Evolutionary conservation across 495 filamentous ascomycete genomes (phyloP).

Genomic region (Penicillium odoratum): DNA sequence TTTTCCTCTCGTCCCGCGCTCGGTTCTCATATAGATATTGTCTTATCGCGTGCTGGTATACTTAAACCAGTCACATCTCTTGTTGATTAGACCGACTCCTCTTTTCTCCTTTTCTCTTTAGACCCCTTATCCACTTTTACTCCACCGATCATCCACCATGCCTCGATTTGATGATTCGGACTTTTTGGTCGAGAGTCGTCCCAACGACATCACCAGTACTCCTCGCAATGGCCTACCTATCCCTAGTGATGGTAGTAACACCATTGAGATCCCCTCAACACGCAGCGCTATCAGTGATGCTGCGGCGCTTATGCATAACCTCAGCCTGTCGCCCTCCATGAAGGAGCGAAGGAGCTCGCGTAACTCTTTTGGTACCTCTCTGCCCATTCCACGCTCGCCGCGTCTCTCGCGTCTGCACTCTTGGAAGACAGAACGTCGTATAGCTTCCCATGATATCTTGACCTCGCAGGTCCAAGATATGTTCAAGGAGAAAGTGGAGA

Average conservation of each 20-base stretch:
- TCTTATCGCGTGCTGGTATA: constrained; percentile 8
- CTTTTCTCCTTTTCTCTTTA: constrained; percentile 12
- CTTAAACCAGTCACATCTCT: constrained; percentile 11
- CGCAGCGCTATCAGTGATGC: constrained; percentile 70
- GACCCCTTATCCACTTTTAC: constrained; percentile 4
- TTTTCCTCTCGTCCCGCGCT: neutral
- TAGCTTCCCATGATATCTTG: constrained; percentile 65
- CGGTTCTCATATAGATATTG: constrained; percentile 6
- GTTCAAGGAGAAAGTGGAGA: constrained; percentile 63
- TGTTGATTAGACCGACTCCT: constrained; percentile 4
- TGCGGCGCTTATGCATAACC: constrained; percentile 69
- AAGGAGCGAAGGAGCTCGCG: constrained; percentile 67
- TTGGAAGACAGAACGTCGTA: constrained; percentile 43
- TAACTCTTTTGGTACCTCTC: constrained; percentile 76
- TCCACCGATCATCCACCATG: constrained; percentile 48
- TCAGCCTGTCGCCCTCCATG: constrained; percentile 66
- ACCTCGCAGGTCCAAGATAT: constrained; percentile 73
- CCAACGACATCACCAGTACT: neutral
- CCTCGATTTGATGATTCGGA: constrained; percentile 62
- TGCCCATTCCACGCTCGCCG: constrained; percentile 75
- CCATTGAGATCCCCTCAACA: constrained; percentile 71
- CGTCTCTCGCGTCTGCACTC: constrained; percentile 65
- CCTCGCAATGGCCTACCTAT: constrained; percentile 41
- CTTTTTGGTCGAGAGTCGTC: constrained; percentile 31
- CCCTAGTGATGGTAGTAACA: constrained; percentile 48